Base-by-base conservation (phyloP, 345 rosid species). In the Gossypium mustelinum region DNA sequence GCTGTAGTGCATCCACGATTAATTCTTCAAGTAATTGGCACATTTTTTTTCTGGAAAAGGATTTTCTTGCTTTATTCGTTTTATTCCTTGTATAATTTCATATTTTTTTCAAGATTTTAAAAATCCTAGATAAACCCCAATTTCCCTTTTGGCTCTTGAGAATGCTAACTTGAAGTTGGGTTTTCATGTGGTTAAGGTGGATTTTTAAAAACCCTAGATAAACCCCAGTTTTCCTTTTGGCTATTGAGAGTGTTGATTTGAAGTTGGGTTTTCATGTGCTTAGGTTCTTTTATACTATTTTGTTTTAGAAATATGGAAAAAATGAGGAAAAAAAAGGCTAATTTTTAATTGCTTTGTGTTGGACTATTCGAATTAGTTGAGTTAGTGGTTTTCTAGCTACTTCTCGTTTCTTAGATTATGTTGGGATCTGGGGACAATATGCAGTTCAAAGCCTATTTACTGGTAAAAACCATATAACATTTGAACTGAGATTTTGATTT, bases 21-120 rank as follows among this genome's bases (percentile, higher is more conserved):
- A 29, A 29, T 29, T 29, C 34, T 29, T 89, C 87, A 94, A 91
- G 98, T 94, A 83, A 52, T 81, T 29, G 34, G 0, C 4, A 0
- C 2, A 3, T 27, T 2, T 27, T 39, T 16, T 68, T 65, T 52
- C 57, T 2, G 29, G 3, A 27, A 27, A 27, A 27, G 3, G 29
- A 4, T 27, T 27, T 27, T 27, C 29, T 27, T 27, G 4, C 29
- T 29, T 29, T 29, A 0, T 70, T 17, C 54, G 3, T 41, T 50
- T 8, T 63, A 3, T 50, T 52, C 12, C 10, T 72, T 70, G 3
- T 68, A 43, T 48, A 2, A 14, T 17, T 4, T 29, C 29, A 2
- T 0, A 9, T 27, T 47, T 0, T 65, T 63, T 34, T 8, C 7
- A 8, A 27, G 29, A 27, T 20, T 20, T 20, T 20, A 20, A 20